These are phyloP conservation scores for Sugiyamaella japonica DNA, from an alignment of 1,139 yeast genomes.

Conservation along the genomic window DNA sequence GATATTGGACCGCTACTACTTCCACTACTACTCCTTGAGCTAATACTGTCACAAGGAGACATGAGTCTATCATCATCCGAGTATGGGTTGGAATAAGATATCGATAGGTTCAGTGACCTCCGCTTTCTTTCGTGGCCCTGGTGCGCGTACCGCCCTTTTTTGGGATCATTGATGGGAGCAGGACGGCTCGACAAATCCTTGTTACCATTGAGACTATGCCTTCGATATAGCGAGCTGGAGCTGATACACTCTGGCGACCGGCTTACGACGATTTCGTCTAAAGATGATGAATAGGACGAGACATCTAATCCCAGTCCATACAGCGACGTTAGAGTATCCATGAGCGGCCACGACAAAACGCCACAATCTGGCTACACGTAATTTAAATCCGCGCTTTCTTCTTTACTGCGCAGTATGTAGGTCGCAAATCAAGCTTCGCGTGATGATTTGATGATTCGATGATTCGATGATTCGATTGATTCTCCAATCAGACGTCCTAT, in stretches of 20 bases:
- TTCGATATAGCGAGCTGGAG: conserved; percentile 3
- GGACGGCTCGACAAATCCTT: background rate
- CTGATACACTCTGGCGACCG: background rate
- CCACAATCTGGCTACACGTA: background rate
- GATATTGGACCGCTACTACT: conserved; percentile 11
- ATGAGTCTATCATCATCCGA: conserved; percentile 9
- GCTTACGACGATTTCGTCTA: background rate
- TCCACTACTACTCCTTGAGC: conserved; percentile 13
- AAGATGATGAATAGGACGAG: background rate
- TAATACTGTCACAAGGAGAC: conserved; percentile 9
- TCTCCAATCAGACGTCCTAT: no score
- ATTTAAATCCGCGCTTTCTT: background rate
- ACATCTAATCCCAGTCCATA: conserved; percentile 7
- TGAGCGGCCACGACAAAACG: background rate
- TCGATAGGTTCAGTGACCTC: conserved; percentile 28
- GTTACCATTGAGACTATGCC: conserved; percentile 17
- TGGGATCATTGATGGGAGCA: background rate
- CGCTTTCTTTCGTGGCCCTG: conserved; percentile 20
- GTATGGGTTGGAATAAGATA: conserved; percentile 14
- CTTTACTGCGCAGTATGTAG: background rate
- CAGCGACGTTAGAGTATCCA: background rate
- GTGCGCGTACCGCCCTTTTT: background rate
- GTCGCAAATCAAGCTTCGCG: background rate
- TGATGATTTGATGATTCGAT: no score
- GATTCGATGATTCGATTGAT: no score